Evolutionary conservation across 2,329 filamentous ascomycete genomes (phyloP), one percentile per base, ranked within the genome.

Genomic region (Fusarium goolgardi): DNA sequence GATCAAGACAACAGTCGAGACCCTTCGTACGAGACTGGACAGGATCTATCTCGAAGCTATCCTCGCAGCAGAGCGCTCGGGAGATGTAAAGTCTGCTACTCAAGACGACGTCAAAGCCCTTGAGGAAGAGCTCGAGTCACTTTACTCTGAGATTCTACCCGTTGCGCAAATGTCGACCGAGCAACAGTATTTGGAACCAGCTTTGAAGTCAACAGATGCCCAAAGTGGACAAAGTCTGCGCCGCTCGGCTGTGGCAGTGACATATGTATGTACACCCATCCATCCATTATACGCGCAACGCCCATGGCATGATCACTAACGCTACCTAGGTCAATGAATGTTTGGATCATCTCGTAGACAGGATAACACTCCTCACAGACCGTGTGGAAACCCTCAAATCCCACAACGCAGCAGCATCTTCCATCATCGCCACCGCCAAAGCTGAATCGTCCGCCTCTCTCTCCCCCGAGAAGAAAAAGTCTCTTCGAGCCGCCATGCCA

Each of bases 121-220:
- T 3, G 85, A 89, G 70, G 84, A 86, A 32, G 90, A 92, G 72
- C 81, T 93, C 1, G 88, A 91, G 67, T 91, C 89, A 6, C 80
- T 93, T 5, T 90, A 91, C 69, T 81, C 88, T 0, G 91, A 93
- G 73, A 88, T 93, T 40, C 79, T 90, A 1, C 87, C 90, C 0
- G 88, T 93, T 3, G 86, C 89, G 9, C 87, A 91, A 65, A 92
- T 93, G 87, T 87, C 90, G 0, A 83, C 89, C 1, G 88, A 92
- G 67, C 86, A 90, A 70, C 88, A 91, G 73, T 85, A 89, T 68
- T 81, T 90, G 7, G 84, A 87, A 61, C 90, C 90, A 0, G 86
- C 90, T 2, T 77, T 87, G 8, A 78, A 79, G 56, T 78, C 81
- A 1, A 74, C 84, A 6, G 77, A 82, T 9, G 76, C 79, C 4